Percentiles rank a stretch among this genome's conserved stretches.
These are phyloP conservation scores for Cymbidium sinense DNA, from an alignment of 106 monocot genomes.

Conservation along the genomic window DNA sequence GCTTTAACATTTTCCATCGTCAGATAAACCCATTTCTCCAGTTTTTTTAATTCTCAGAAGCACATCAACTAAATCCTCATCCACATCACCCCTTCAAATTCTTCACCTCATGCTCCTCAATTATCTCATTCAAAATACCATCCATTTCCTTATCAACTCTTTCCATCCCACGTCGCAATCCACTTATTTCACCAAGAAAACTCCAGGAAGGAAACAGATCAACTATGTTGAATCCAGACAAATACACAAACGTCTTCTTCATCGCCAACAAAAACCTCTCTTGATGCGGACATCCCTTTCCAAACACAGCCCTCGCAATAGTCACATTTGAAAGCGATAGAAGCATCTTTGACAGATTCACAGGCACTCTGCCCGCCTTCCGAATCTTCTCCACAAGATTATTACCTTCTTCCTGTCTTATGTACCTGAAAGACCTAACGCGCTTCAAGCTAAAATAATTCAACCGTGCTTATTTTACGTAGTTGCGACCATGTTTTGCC, in stretches of 20 bases:
- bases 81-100: not conserved
- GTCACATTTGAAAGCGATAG: not conserved
- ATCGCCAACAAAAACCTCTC: not conserved
- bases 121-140: not conserved
- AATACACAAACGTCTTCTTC: not conserved
- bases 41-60: slow-evolving; percentile 24
- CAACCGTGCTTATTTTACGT: not conserved
- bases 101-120: not conserved
- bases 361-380: too few relatives aligned
- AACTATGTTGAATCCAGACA: not conserved
- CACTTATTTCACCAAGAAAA: not conserved
- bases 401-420: not conserved
- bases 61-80: slow-evolving; percentile 23
- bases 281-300: too few relatives aligned
- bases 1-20: slow-evolving; percentile 22
- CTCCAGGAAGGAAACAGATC: not conserved
- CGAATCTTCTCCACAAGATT: too few relatives aligned
- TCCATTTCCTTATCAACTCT: not conserved
- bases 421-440: not conserved
- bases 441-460: not conserved
- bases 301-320: too few relatives aligned
- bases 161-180: not conserved
- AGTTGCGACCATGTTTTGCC: not conserved
- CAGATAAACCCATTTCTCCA: not conserved
- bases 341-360: too few relatives aligned